Conservation (phyloP, 2,329 filamentous ascomycete genomes). For the Plenodomus biglobosus region DNA sequence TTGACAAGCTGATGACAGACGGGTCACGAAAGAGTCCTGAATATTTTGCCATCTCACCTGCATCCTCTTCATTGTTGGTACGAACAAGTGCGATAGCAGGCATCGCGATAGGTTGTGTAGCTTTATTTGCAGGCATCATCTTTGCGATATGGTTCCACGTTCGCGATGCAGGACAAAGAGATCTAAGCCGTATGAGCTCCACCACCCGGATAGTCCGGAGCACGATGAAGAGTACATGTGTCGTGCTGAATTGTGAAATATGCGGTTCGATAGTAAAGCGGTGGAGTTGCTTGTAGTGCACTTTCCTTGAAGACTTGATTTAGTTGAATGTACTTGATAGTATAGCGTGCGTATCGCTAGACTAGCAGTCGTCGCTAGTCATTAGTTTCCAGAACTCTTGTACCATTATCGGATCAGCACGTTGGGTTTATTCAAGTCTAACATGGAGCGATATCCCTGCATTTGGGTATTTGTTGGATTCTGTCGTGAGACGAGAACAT, state of each 20-base stretch:
- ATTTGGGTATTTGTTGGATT: background rate
- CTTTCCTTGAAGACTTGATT: background rate
- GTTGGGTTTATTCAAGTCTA: background rate
- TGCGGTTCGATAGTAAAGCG: background rate
- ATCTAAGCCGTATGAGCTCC: background rate
- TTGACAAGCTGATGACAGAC: background rate
- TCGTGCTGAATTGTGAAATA: background rate
- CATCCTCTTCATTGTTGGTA: background rate
- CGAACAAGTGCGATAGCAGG: background rate
- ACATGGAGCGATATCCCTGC: background rate
- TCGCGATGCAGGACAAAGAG: background rate
- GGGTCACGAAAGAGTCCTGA: background rate
- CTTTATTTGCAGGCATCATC: background rate
- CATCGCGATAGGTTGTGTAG: background rate
- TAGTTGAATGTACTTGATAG: background rate
- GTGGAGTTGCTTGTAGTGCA: background rate
- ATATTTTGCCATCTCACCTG: background rate
- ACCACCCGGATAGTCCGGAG: background rate
- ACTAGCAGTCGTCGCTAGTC: background rate
- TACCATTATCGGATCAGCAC: background rate
- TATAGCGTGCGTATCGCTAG: background rate
- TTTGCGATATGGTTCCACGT: background rate
- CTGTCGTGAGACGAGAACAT: too few relatives aligned
- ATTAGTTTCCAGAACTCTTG: background rate
- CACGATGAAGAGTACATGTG: background rate